Percentiles rank a stretch among this genome's conserved stretches.
These are phyloP conservation scores for Metschnikowia similis DNA, from an alignment of 805 yeast genomes.

Conservation along the genomic window DNA sequence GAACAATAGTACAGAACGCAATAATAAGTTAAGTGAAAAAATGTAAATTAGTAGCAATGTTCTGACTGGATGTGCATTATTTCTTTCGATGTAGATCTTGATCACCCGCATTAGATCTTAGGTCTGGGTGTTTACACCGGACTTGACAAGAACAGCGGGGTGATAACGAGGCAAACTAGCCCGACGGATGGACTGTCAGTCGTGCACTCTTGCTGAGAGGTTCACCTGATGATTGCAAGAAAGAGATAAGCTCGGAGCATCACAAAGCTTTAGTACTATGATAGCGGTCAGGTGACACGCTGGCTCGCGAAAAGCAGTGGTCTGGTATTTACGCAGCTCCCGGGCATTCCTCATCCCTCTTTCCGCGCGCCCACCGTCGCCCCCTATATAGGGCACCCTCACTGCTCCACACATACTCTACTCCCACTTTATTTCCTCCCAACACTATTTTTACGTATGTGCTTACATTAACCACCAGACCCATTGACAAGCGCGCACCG, in stretches of 20 bases:
- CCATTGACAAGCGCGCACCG: conserved; percentile 12
- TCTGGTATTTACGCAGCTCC: conserved; percentile 16
- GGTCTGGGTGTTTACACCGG: background rate
- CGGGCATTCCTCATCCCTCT: conserved; percentile 16
- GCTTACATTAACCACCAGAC: conserved; percentile 4
- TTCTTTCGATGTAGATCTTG: background rate
- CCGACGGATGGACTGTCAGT: too few relatives aligned
- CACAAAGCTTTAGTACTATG: background rate
- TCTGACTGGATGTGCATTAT: too few relatives aligned
- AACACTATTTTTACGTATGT: conserved; percentile 18
- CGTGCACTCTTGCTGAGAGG: too few relatives aligned
- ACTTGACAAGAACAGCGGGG: background rate
- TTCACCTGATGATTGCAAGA: too few relatives aligned
- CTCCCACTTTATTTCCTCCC: conserved; percentile 19
- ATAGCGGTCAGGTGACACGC: background rate
- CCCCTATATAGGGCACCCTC: conserved; percentile 20
- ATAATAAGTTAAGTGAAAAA: background rate
- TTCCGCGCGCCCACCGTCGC: conserved; percentile 15
- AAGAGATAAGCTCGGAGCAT: background rate
- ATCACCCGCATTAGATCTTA: background rate
- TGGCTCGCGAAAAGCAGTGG: conserved; percentile 7
- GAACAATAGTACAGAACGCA: background rate
- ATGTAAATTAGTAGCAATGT: too few relatives aligned
- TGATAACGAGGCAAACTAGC: too few relatives aligned
- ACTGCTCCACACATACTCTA: conserved; percentile 13